Evolutionary conservation across 495 filamentous ascomycete genomes (phyloP).

Genomic region (Entonaema liquescens): DNA sequence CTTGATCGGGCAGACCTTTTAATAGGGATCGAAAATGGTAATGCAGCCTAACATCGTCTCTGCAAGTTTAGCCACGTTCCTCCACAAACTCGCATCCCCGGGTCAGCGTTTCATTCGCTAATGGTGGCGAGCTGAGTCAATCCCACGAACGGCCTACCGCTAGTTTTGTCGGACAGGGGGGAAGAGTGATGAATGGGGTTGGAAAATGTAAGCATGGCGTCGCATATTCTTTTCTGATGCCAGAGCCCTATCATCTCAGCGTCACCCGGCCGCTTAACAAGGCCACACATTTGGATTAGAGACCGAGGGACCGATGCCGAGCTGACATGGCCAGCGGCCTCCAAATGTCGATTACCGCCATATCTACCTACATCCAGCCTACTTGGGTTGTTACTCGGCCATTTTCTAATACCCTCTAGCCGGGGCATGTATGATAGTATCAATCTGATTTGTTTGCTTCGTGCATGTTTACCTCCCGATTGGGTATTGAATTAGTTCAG

Average conservation of each 20-base stretch:
- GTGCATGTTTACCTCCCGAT: background rate
- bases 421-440: background rate
- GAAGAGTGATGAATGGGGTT: background rate
- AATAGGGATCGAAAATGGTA: background rate
- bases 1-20: background rate
- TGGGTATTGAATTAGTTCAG: background rate
- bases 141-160: constrained; percentile 1
- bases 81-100: constrained; percentile 6
- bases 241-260: background rate
- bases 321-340: constrained; percentile 1
- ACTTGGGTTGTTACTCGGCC: background rate
- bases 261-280: background rate
- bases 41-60: background rate
- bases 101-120: constrained; percentile 10
- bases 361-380: constrained; percentile 20
- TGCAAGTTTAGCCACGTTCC: constrained; percentile 16
- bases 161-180: background rate
- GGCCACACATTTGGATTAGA: background rate
- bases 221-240: background rate
- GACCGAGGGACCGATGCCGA: background rate
- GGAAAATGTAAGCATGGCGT: background rate
- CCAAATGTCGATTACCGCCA: constrained; percentile 1
- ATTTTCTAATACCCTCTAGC: constrained; percentile 3
- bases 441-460: background rate
- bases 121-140: background rate